Evolutionary conservation across 1,284 basidiomycete genomes (phyloP), one percentile per base, ranked within the genome.

Genomic region (Coniophora puteana): DNA sequence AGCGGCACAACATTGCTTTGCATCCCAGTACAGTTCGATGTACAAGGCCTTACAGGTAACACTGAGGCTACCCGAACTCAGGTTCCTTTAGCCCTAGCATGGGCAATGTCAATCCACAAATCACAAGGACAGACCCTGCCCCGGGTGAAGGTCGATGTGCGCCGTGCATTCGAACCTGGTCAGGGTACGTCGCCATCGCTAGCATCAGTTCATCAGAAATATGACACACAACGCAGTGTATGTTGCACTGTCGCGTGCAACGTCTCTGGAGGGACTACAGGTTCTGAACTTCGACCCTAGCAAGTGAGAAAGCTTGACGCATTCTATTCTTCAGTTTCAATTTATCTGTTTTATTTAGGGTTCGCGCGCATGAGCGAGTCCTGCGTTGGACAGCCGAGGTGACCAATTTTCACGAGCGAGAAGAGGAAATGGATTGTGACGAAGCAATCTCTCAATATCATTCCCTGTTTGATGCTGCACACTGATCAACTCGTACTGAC

Each of bases 201-300:
- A n/a, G n/a, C n/a, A n/a, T n/a, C n/a, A n/a, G n/a, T 13, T 38
- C 2, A n/a, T 29, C 13, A 23, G 27, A 21, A 14, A 33, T n/a
- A 18, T 40, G 26, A 46, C 22, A n/a, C n/a, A n/a, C n/a, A n/a
- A n/a, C 14, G 89, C 72, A 76, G 89, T 88, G 3, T 94, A 94
- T 59, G 90, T 93, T 28, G 92, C 92, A 0, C 72, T 95, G 5
- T 92, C 89, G 5, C 83, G 92, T 28, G 92, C 92, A 3, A 93
- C 89, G 0, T 80, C 74, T 8, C 68, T 94, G 49, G 83, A 92
- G 22, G 78, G 82, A 0, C 67, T 95, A 18, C 83, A 95, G 60
- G 84, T 94, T 7, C 60, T 83, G 2, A 79, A 85, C 41, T 95
- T 94, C 62, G 70, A 80, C 46, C 62, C 78, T 0, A 63, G 63